Evolutionary conservation across 495 filamentous ascomycete genomes (phyloP), one percentile per base, ranked within the genome.

Genomic region (Aspergillus nidulans): DNA sequence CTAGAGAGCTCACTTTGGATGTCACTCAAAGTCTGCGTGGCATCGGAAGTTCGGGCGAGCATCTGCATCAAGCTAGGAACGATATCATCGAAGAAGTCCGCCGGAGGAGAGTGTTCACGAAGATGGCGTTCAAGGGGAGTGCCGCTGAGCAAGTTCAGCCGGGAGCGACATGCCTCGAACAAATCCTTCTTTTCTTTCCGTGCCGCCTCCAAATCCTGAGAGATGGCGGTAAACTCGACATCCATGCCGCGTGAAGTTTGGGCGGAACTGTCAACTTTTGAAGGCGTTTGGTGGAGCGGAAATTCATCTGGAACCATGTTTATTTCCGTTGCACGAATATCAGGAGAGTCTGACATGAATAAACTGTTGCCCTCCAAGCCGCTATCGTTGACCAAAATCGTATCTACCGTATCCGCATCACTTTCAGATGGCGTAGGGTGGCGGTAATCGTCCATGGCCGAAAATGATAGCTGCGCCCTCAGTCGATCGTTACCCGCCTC

Each of bases 1-100:
- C 48, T 60, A 3, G 59, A 69, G 26, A 87, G 69, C 41, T 76
- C 73, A 18, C 62, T 53, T 16, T 57, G 70, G 23, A 79, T 69
- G 12, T 64, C 61, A 24, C 72, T 66, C 19, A 81, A 69, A 3
- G 69, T 63, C 19, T 61, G 48, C 2, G 63, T 57, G 5, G 72
- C 69, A 52, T 78, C 71, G 0, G 70, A 65, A 28, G 72, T 64
- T 56, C 69, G 63, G 52, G 62, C 55, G 32, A 78, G 55, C 52
- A 75, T 63, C 40, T 59, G 42, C 42, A 73, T 65, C 23, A 77
- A 43, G 2, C 60, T 70, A 4, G 56, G 47, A 9, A 74, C 30
- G 30, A 76, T 53, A 7, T 70, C 65, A 12, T 70, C 65, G 13
- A 71, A 49, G 49, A 77, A 76, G 21, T 72, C 65, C 24, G 70